A percentile compares a stretch with the other conserved stretches of the same genome.
phyloP scores from a whole-genome alignment of 2,329 filamentous ascomycete species.

The Fusarium graminum region DNA sequence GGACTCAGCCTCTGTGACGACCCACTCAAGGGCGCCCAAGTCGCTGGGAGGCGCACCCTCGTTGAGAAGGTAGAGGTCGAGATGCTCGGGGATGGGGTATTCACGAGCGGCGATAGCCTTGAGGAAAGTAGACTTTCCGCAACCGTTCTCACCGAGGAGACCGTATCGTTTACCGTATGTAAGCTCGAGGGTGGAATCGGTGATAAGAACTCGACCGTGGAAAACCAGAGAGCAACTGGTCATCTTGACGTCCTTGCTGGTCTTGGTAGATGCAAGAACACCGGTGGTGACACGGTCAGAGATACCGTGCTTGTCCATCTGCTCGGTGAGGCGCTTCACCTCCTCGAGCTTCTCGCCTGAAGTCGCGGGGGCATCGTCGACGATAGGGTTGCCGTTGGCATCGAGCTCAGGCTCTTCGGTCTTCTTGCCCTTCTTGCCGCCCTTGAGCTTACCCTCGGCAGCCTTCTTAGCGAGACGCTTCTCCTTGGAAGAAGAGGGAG shows the following conservation, averaged over 20 bases:
- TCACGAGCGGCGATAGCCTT: conserved; percentile 95
- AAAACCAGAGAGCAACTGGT: conserved; percentile 94
- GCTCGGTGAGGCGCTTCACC: conserved; percentile 87
- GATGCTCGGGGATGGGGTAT: conserved; percentile 93
- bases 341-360: conserved; percentile 79
- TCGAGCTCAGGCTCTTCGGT: conserved; percentile 79
- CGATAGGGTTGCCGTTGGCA: conserved; percentile 68
- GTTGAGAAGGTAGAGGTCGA: conserved; percentile 98
- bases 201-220: conserved; percentile 96
- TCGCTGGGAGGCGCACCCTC: conserved; percentile 93
- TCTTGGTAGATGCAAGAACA: conserved; percentile 86
- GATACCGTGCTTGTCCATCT: conserved; percentile 96
- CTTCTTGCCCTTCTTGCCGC: conserved; percentile 77
- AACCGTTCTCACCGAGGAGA: conserved; percentile 97
- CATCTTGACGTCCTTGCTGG: conserved; percentile 97
- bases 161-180: conserved; percentile 94
- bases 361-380: conserved; percentile 74
- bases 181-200: conserved; percentile 92
- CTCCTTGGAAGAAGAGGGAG: conserved; percentile 76
- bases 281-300: conserved; percentile 98
- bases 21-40: conserved; percentile 94
- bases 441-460: conserved; percentile 75
- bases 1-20: conserved; percentile 91
- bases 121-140: conserved; percentile 97
- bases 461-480: conserved; percentile 80